Evolutionary conservation across 345 rosid genomes (phyloP).

Genomic region (Reutealis trisperma): DNA sequence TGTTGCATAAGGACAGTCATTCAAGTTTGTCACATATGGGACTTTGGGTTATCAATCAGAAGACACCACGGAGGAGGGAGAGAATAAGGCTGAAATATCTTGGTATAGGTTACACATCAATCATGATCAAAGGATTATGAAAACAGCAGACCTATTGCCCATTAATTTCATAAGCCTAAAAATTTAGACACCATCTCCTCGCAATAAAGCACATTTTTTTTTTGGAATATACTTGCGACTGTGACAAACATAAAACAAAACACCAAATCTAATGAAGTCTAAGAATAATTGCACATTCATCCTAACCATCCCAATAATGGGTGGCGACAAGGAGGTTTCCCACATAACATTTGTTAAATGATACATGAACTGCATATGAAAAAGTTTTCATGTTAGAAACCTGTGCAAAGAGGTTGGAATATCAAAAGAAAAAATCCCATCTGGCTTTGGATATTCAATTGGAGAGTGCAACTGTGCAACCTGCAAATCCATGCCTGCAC

Average conservation of each 20-base stretch:
- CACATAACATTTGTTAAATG: not conserved
- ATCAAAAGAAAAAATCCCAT: slow-evolving; percentile 83
- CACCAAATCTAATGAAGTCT: not conserved
- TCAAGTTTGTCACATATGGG: not conserved
- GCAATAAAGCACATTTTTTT: no score
- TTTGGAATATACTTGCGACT: not conserved
- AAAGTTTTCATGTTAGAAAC: slow-evolving; percentile 30
- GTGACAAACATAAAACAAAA: not conserved
- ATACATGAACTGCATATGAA: not conserved
- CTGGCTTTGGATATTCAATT: slow-evolving; percentile 80
- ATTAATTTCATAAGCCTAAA: not conserved
- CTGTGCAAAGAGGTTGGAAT: slow-evolving; percentile 91
- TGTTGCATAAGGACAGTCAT: not conserved
- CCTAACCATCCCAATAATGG: not conserved
- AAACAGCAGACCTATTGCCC: not conserved
- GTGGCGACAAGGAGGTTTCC: not conserved
- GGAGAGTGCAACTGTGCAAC: slow-evolving; percentile 60
- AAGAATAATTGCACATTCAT: not conserved
- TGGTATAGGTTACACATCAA: not conserved
- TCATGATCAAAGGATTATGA: no score
- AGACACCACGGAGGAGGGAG: not conserved
- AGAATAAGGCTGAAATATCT: not conserved
- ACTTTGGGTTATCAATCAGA: slow-evolving; percentile 4
- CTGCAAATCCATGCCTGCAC: slow-evolving; percentile 40
- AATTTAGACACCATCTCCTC: not conserved